These are phyloP conservation scores for Pyrenophora graminea DNA, from an alignment of 2,329 filamentous ascomycete species.

Conservation along the genomic window DNA sequence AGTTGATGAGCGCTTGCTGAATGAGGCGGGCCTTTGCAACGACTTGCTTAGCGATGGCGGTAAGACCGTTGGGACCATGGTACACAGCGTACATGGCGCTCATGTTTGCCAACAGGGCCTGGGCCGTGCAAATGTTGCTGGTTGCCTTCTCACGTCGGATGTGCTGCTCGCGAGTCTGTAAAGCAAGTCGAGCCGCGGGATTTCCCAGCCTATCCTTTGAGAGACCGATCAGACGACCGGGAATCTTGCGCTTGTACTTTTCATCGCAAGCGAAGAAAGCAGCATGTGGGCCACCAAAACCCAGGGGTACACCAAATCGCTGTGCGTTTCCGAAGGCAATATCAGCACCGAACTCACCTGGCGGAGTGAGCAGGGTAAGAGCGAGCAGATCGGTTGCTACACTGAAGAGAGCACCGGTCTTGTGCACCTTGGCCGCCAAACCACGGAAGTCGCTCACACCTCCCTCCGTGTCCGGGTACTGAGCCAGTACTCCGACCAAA, in stretches of 20 bases:
- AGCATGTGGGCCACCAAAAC: conserved; percentile 92
- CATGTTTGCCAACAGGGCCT: conserved; percentile 94
- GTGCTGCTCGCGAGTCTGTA: conserved; percentile 95
- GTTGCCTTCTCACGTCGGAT: conserved; percentile 96
- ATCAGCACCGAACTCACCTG: conserved; percentile 92
- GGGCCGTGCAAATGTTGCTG: conserved; percentile 95
- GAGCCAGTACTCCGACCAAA: conserved; percentile 86
- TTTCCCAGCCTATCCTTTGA: conserved; percentile 88
- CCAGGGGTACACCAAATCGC: conserved; percentile 87
- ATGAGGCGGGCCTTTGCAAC: conserved; percentile 72
- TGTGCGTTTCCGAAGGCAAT: conserved; percentile 94
- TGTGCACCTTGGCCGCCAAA: conserved; percentile 77
- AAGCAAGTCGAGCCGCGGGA: conserved; percentile 77
- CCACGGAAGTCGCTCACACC: conserved; percentile 74
- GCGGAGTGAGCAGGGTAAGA: conserved; percentile 82
- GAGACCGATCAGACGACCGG: conserved; percentile 84
- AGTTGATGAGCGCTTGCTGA: conserved; percentile 64
- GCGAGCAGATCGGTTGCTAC: conserved; percentile 89
- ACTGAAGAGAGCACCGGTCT: conserved; percentile 76
- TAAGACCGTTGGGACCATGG: conserved; percentile 83
- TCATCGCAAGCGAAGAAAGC: conserved; percentile 94
- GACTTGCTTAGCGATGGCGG: conserved; percentile 78
- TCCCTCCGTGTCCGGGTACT: conserved; percentile 90
- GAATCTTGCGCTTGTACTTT: conserved; percentile 92
- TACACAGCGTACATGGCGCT: conserved; percentile 93